Base-by-base conservation (phyloP, 768 basidiomycete genomes). In the Hypholoma sublateritium region DNA sequence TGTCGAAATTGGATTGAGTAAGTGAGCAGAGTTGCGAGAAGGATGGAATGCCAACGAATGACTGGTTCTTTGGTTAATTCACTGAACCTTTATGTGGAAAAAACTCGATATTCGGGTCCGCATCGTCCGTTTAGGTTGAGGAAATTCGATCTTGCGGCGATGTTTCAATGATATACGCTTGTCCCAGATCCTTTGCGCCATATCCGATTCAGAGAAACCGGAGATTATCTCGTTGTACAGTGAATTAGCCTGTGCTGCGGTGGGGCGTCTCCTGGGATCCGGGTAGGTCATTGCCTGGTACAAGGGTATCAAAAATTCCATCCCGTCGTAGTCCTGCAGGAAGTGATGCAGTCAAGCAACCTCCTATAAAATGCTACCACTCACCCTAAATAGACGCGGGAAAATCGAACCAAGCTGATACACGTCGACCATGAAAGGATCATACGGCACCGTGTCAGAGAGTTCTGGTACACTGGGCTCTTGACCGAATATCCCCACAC, bases 371-470 rank as follows among this genome's bases (percentile, higher is more conserved):
- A 34, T 7, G 28, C 12, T 45, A 13, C 5, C 2, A 16, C 39
- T 41, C 5, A 58, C 61, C 13, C 47, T 43, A 2, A 52, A 34
- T 6, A 62, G n/a, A 0, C 11, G 16, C 1, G 53, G 16, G 5
- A 69, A 46, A 9, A 59, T 53, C 12, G 54, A 58, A 2, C 71
- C 69, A 0, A 72, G 47, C 35, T 68, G 65, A 42, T 65, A 72
- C 1, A 72, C 50, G 57, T 72, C 72, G 3, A 69, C 51, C 14
- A 62, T 64, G 58, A 70, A 73, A 1, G 70, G 67, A 50, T 73
- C 61, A 45, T 68, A 71, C 1, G 67, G 65, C 2, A 62, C 50
- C 21, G 51, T 50, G 1, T 48, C 19, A 7, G 62, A 63, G 13
- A 67, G 56, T 49, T 71, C 69, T 2, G 72, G 69, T n/a, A 66